Conservation (phyloP, 2,329 filamentous ascomycete species). For the Colletotrichum destructivum region DNA sequence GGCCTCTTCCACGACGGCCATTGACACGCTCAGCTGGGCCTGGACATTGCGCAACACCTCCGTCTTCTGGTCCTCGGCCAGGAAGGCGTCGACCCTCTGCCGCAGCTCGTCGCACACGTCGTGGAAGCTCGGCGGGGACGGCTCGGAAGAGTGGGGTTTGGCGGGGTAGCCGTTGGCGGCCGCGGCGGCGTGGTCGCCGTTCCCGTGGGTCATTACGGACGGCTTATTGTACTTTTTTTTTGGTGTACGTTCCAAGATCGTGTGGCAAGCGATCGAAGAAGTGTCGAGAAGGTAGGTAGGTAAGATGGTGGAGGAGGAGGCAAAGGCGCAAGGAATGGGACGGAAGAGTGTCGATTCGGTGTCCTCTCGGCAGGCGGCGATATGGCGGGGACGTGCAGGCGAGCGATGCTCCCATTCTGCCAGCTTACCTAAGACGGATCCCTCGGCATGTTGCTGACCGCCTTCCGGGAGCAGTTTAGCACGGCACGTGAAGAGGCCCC, state of each 20-base stretch:
- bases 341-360: constrained; percentile 27
- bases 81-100: constrained; percentile 75
- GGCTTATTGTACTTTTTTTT: neutral
- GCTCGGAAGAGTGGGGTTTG: constrained; percentile 40
- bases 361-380: constrained; percentile 39
- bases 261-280: neutral
- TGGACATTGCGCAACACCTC: constrained; percentile 77
- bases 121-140: constrained; percentile 46
- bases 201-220: constrained; percentile 21
- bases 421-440: constrained; percentile 5
- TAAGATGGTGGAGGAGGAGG: neutral
- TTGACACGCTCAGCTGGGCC: constrained; percentile 79
- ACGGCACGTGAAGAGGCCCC: constrained; percentile 5
- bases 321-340: constrained; percentile 15
- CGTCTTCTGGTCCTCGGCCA: constrained; percentile 71
- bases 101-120: constrained; percentile 69
- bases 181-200: constrained; percentile 28
- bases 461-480: neutral
- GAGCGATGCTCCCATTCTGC: constrained; percentile 30
- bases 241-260: neutral
- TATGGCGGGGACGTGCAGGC: constrained; percentile 31
- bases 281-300: neutral
- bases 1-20: constrained; percentile 82
- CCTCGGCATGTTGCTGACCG: neutral
- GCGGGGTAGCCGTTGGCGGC: constrained; percentile 39